Conservation (phyloP, 2,329 filamentous ascomycete species). For the Colletotrichum chrysophilum region DNA sequence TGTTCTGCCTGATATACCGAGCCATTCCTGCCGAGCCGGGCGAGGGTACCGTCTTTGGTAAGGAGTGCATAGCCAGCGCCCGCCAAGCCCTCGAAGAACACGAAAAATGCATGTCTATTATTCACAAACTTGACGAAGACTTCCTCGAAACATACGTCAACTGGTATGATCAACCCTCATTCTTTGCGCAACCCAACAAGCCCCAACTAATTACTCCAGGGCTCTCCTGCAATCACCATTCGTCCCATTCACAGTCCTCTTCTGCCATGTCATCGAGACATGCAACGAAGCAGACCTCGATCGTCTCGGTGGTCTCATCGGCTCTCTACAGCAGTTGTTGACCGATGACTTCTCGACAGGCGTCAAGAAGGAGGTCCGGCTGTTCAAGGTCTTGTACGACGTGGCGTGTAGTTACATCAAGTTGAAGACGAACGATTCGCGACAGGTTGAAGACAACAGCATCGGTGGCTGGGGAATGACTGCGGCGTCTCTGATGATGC, state of each 20-base stretch:
- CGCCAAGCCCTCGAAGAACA: slow-evolving; percentile 26
- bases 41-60: slow-evolving; percentile 22
- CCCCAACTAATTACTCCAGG: neutral
- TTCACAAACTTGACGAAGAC: neutral
- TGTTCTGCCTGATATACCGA: slow-evolving; percentile 30
- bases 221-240: slow-evolving; percentile 25
- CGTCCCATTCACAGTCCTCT: slow-evolving; percentile 29
- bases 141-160: slow-evolving; percentile 17
- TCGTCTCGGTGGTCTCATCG: slow-evolving; percentile 22
- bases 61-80: slow-evolving; percentile 27
- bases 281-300: slow-evolving; percentile 47
- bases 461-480: neutral
- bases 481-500: neutral
- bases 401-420: slow-evolving; percentile 27
- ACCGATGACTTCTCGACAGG: neutral
- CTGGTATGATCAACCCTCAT: neutral
- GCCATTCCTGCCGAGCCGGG: slow-evolving; percentile 22
- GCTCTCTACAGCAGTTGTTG: slow-evolving; percentile 10
- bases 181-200: neutral
- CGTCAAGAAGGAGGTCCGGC: slow-evolving; percentile 21
- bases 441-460: neutral
- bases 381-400: slow-evolving; percentile 27
- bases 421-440: slow-evolving; percentile 2
- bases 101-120: slow-evolving; percentile 15
- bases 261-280: slow-evolving; percentile 36